phyloP scores from a whole-genome alignment of 768 basidiomycete genomes.

The Xanthoconium purpureum region DNA sequence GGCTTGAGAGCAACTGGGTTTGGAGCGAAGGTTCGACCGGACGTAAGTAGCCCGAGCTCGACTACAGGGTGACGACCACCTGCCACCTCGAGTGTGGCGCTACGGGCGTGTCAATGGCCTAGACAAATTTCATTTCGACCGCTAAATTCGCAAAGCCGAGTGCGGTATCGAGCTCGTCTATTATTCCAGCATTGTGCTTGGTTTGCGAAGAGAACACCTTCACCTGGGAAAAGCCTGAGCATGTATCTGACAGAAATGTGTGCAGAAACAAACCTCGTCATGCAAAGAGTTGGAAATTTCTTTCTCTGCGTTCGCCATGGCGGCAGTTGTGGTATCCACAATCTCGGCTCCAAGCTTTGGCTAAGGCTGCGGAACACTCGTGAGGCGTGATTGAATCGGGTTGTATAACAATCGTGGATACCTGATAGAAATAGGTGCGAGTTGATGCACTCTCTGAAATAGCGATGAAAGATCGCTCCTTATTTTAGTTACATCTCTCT shows the following conservation, averaged over 20 bases:
- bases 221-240: constrained; percentile 45
- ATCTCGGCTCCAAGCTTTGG: constrained; percentile 69
- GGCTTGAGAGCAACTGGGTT: constrained; percentile 70
- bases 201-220: constrained; percentile 52
- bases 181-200: constrained; percentile 69
- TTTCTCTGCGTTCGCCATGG: constrained; percentile 59
- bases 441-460: constrained; percentile 66
- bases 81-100: constrained; percentile 59
- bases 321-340: constrained; percentile 49
- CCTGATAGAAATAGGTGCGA: constrained; percentile 65
- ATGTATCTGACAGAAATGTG: background rate
- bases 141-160: constrained; percentile 82
- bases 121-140: constrained; percentile 60
- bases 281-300: constrained; percentile 70
- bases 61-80: constrained; percentile 93
- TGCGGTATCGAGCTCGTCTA: constrained; percentile 87
- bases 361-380: constrained; percentile 55
- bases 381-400: background rate
- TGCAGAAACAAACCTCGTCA: constrained; percentile 46
- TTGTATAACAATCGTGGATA: constrained; percentile 22
- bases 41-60: constrained; percentile 75
- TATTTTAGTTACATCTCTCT: constrained; percentile 55
- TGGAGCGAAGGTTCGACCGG: constrained; percentile 77
- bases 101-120: constrained; percentile 19
- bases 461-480: constrained; percentile 42